Evolutionary conservation across 202 grass and related monocot genomes (phyloP), one percentile per base, ranked within the genome.

Genomic region (Bolboschoenoplectus hybrid): DNA sequence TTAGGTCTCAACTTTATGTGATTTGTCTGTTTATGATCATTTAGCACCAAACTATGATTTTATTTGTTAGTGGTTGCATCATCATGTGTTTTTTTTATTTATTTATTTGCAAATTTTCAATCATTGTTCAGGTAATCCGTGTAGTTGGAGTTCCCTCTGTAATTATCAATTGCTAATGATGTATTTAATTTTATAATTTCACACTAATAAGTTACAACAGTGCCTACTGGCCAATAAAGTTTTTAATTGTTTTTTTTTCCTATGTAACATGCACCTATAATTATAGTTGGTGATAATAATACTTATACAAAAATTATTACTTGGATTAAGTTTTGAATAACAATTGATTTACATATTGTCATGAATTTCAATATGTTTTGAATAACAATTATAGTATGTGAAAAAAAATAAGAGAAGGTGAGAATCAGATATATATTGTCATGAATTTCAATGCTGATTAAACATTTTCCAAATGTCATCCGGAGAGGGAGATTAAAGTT

Each of bases 1-100:
- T 57, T 58, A 57, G 34, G 34, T 40, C 49, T 17, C 7, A 78
- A 58, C 51, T 78, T 78, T 39, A 20, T 46, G 26, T 78, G 13
- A 6, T 56, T 74, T 78, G 74, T 78, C 74, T 78, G 46, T 57
- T 56, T 16, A 78, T 57, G 34, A 56, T 56, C 10, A 57, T 57
- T 78, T 9, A 38, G 51, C 34, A 56, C 50, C 74, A 56, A 78
- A 57, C 35, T 78, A 38, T 40, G 72, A 57, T 78, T 57, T 78
- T 14, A 55, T 78, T 78, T 78, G 13, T 41, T 57, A 2, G 51
- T 39, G 74, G 12, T 39, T 78, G 51, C 51, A 78, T 78, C 50
- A 78, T 11, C 51, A 78, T 72, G 41, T n/a, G 2, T 78, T 47
- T 49, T 78, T 56, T 47, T 47, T 49, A 57, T 56, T 47, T 10